A percentile compares a stretch with the other conserved stretches of the same genome.
Evolutionary conservation across 495 filamentous ascomycete species (phyloP).

Genomic region (Viridothelium virens): DNA sequence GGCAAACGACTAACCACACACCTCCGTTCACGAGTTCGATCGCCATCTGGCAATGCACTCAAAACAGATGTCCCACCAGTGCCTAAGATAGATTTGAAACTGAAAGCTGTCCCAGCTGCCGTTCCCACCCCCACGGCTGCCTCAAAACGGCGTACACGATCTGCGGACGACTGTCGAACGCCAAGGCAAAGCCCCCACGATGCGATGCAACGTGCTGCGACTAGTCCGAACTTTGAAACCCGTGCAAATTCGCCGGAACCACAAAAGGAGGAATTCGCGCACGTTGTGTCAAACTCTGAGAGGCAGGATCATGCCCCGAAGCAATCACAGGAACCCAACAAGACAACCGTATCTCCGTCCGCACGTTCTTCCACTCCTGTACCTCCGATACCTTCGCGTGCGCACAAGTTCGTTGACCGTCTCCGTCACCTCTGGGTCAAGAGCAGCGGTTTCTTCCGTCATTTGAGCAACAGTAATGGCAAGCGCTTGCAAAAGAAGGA

Average conservation of each 20-base stretch:
- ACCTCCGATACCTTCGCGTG: background rate
- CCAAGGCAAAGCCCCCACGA: slow-evolving; percentile 2
- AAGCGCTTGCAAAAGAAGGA: slow-evolving; percentile 5
- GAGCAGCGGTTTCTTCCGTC: slow-evolving; percentile 8
- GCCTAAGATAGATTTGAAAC: background rate
- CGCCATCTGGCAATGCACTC: background rate
- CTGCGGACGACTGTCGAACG: slow-evolving; percentile 8
- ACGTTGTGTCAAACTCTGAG: background rate
- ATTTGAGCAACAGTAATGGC: background rate
- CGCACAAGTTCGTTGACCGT: background rate
- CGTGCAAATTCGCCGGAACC: background rate
- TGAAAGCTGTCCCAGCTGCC: background rate
- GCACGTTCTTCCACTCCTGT: background rate
- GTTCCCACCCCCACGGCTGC: background rate
- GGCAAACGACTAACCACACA: slow-evolving; percentile 6
- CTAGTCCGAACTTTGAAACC: background rate
- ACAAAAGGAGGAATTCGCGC: background rate
- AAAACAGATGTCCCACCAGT: slow-evolving; percentile 5
- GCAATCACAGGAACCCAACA: background rate
- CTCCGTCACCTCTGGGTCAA: slow-evolving; percentile 2
- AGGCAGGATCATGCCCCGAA: background rate
- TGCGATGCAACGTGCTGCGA: slow-evolving; percentile 8
- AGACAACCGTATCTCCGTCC: background rate
- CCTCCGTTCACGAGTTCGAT: slow-evolving; percentile 1
- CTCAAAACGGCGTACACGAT: background rate